phyloP scores from a whole-genome alignment of 1,284 basidiomycete species.

The Ceratobasidium sp. region DNA sequence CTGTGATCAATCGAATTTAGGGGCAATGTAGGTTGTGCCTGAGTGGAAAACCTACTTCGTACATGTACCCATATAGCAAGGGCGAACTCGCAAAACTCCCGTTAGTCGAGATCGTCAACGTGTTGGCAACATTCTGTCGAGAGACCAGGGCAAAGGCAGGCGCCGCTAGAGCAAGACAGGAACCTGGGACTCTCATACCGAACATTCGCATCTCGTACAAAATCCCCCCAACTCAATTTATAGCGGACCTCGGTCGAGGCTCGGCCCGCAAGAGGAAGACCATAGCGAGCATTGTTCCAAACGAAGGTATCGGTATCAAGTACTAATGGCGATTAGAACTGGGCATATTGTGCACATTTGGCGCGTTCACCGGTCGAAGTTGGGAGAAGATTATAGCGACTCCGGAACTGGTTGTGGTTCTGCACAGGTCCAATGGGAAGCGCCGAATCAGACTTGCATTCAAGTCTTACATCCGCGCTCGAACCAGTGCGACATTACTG shows the following conservation, averaged over 20 bases:
- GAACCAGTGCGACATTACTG: too few relatives aligned
- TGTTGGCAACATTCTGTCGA: conserved; percentile 37
- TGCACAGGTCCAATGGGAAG: neutral
- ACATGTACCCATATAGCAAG: conserved; percentile 39
- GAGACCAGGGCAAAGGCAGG: conserved; percentile 5
- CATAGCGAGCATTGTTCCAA: neutral
- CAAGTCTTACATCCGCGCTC: too few relatives aligned
- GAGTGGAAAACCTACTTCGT: conserved; percentile 8
- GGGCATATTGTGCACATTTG: conserved; percentile 37
- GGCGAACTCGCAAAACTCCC: conserved; percentile 37
- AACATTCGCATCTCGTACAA: too few relatives aligned
- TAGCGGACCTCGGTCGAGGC: too few relatives aligned
- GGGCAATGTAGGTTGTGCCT: neutral
- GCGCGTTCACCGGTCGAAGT: conserved; percentile 34
- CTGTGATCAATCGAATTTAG: conserved; percentile 2
- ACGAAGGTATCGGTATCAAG: conserved; percentile 3
- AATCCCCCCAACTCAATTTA: neutral
- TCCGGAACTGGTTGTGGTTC: neutral
- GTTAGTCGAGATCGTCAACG: conserved; percentile 40
- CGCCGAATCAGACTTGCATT: conserved; percentile 23
- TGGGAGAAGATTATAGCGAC: conserved; percentile 5
- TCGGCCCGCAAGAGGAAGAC: neutral
- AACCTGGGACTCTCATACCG: neutral
- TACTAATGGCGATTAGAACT: conserved; percentile 39
- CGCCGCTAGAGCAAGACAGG: neutral